A percentile compares a stretch with the other conserved stretches of the same genome.
Conservation (phyloP, 352 stramenopile genomes). For the Globisporangium splendens region DNA sequence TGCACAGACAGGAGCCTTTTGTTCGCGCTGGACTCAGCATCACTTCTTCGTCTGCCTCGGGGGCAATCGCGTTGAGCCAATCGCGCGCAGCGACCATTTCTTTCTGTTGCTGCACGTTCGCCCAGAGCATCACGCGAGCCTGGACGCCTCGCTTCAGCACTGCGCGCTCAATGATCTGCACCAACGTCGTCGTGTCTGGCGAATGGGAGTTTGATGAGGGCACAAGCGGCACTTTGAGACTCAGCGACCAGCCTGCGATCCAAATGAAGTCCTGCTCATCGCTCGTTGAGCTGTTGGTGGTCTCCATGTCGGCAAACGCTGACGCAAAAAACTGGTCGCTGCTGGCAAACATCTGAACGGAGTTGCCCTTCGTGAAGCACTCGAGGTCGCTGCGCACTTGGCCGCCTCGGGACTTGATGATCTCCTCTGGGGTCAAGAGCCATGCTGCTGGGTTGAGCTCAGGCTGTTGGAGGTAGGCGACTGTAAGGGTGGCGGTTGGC, state of each 20-base stretch:
- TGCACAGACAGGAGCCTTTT: constrained; percentile 19
- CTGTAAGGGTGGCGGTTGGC: not conserved
- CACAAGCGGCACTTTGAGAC: constrained; percentile 14
- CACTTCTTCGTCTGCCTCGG: not conserved
- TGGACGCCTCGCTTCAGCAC: constrained; percentile 22
- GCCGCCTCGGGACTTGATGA: constrained; percentile 3
- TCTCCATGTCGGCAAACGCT: constrained; percentile 17
- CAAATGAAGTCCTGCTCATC: constrained; percentile 13
- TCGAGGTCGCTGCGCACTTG: constrained; percentile 1
- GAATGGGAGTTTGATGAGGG: not conserved
- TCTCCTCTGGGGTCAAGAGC: constrained; percentile 8
- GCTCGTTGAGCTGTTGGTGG: not conserved
- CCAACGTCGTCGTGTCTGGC: constrained; percentile 10
- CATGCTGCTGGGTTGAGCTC: constrained; percentile 12
- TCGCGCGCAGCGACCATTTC: constrained; percentile 16
- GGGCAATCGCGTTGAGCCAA: constrained; percentile 20
- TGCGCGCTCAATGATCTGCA: constrained; percentile 13
- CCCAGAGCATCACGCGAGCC: constrained; percentile 25
- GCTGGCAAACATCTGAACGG: constrained; percentile 6
- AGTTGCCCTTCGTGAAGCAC: not conserved
- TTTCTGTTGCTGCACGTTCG: constrained; percentile 15
- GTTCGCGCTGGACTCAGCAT: not conserved
- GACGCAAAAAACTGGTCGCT: constrained; percentile 13
- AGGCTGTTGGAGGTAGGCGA: constrained; percentile 5
- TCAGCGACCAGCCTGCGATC: constrained; percentile 21